A percentile compares a stretch with the other conserved stretches of the same genome.
Conservation (phyloP, 2,329 filamentous ascomycete species). For the Diaporthe helianthi region DNA sequence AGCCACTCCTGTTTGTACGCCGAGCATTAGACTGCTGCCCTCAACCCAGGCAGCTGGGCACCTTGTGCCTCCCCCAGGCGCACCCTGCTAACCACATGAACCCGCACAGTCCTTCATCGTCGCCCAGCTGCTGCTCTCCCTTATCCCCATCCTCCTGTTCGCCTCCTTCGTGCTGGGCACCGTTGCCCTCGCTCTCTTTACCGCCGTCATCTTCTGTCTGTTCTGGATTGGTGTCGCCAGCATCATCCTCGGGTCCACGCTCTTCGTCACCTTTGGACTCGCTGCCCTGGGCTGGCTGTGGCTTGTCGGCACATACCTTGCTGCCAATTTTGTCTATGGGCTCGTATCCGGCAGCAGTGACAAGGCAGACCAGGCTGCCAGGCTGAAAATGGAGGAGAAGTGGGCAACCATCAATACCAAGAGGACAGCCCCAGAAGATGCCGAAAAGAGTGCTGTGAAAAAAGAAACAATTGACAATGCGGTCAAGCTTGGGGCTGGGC, state of each 20-base stretch:
- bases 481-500: neutral
- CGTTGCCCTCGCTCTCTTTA: conserved; percentile 66
- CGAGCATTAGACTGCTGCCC: conserved; percentile 26
- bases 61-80: neutral
- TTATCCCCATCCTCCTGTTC: conserved; percentile 74
- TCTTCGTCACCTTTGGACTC: conserved; percentile 69
- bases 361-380: conserved; percentile 39
- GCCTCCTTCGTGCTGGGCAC: conserved; percentile 68
- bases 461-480: neutral
- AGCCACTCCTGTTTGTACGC: conserved; percentile 75
- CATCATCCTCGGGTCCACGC: conserved; percentile 70
- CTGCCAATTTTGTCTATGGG: conserved; percentile 55
- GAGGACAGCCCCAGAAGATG: neutral
- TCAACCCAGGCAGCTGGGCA: neutral
- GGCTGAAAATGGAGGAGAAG: conserved; percentile 24
- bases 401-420: conserved; percentile 25
- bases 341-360: conserved; percentile 26
- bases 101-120: conserved; percentile 69
- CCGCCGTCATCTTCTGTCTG: conserved; percentile 69
- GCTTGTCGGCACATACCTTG: conserved; percentile 66
- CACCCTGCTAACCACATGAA: neutral
- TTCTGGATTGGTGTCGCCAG: conserved; percentile 73
- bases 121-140: conserved; percentile 69
- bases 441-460: neutral
- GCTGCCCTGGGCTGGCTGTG: conserved; percentile 73